Conservation (phyloP, 2,329 filamentous ascomycete genomes). For the Aulographum hederae region DNA sequence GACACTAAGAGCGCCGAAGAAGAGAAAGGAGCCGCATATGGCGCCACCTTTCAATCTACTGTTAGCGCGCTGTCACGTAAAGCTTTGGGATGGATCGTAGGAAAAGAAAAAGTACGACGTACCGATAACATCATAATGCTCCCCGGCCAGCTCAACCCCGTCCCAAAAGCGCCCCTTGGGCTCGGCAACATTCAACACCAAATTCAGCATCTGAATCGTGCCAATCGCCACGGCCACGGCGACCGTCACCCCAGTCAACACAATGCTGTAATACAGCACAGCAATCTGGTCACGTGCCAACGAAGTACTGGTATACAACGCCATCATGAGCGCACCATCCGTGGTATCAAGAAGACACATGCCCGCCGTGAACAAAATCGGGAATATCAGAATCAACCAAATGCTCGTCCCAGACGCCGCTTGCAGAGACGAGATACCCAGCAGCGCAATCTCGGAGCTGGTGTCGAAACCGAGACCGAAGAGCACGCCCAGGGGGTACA, state of each 20-base stretch:
- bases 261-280: constrained; percentile 83
- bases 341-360: constrained; percentile 92
- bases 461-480: constrained; percentile 90
- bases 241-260: constrained; percentile 69
- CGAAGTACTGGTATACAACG: constrained; percentile 65
- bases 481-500: constrained; percentile 77
- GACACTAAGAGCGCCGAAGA: constrained; percentile 58
- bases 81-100: neutral
- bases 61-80: neutral
- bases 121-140: constrained; percentile 73
- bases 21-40: constrained; percentile 70
- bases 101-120: neutral
- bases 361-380: constrained; percentile 74
- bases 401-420: constrained; percentile 72
- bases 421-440: constrained; percentile 80
- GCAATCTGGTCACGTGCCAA: constrained; percentile 71
- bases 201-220: constrained; percentile 59
- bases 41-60: constrained; percentile 42
- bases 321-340: constrained; percentile 90
- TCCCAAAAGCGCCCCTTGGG: constrained; percentile 76
- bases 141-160: constrained; percentile 56
- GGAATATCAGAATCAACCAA: constrained; percentile 89
- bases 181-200: constrained; percentile 54
- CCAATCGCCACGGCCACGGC: constrained; percentile 74
- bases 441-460: constrained; percentile 76